A percentile compares a stretch with the other conserved stretches of the same genome.
Evolutionary conservation across 1,284 basidiomycete genomes (phyloP).

Genomic region (Macrocystidia cucumis): DNA sequence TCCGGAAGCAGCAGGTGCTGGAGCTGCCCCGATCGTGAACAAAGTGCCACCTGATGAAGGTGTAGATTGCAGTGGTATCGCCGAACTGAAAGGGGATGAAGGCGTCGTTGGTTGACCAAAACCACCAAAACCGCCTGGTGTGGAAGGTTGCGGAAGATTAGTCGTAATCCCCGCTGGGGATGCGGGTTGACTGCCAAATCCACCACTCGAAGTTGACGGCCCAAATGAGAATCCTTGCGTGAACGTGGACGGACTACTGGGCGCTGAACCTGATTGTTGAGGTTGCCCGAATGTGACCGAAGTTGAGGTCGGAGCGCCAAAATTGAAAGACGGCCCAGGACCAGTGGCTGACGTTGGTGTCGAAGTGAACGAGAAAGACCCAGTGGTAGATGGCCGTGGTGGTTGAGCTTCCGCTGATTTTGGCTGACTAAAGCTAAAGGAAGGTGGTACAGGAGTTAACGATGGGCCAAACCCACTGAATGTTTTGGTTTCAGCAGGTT

Average conservation of each 20-base stretch:
- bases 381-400: constrained; percentile 26
- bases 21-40: constrained; percentile 51
- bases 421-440: constrained; percentile 21
- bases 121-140: constrained; percentile 28
- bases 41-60: constrained; percentile 29
- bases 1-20: constrained; percentile 24
- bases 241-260: constrained; percentile 48
- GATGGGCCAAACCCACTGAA: constrained; percentile 22
- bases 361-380: constrained; percentile 36
- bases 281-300: constrained; percentile 36
- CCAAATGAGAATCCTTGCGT: constrained; percentile 35
- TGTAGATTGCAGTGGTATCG: too few relatives aligned
- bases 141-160: constrained; percentile 25
- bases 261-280: constrained; percentile 34
- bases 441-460: constrained; percentile 10
- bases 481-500: constrained; percentile 21
- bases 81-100: constrained; percentile 31
- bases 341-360: constrained; percentile 27
- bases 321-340: constrained; percentile 34
- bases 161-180: constrained; percentile 40
- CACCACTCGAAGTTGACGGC: constrained; percentile 17
- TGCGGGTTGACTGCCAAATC: constrained; percentile 46
- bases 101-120: constrained; percentile 29
- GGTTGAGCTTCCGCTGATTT: constrained; percentile 24
- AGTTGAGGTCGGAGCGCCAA: constrained; percentile 26